Percentiles rank a stretch among this genome's conserved stretches.
Conservation (phyloP, 331 rosid genomes). For the Pyrus hybrid region DNA sequence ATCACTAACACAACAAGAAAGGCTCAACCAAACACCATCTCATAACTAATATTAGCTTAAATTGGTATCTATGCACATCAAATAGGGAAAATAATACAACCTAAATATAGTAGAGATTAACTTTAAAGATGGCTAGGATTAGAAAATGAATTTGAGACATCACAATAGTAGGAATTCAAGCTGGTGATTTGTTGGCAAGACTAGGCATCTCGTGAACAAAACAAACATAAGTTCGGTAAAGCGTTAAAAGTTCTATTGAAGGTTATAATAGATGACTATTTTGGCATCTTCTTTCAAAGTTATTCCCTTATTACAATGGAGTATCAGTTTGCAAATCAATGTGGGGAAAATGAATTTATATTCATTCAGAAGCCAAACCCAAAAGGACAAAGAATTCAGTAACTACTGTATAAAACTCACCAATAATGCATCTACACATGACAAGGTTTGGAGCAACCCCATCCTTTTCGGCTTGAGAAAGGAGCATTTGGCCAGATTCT, state of each 20-base stretch:
- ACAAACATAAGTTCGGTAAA: not conserved
- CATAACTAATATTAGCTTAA: not conserved
- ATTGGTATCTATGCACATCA: not conserved
- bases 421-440: slow-evolving; percentile 65
- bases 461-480: slow-evolving; percentile 73
- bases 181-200: not conserved
- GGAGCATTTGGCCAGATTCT: slow-evolving; percentile 68
- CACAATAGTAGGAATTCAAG: not conserved
- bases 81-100: not conserved
- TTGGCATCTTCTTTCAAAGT: not conserved
- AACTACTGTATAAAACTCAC: slow-evolving; percentile 37
- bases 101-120: not conserved
- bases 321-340: not conserved
- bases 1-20: not conserved
- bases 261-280: not conserved
- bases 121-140: not conserved
- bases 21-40: not conserved
- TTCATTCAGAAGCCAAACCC: slow-evolving; percentile 1
- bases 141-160: not conserved
- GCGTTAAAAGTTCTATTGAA: not conserved
- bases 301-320: not conserved
- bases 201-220: not conserved
- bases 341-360: not conserved
- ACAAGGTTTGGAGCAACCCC: slow-evolving; percentile 45
- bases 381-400: not conserved